phyloP scores from a whole-genome alignment of 1,284 basidiomycete genomes.

The Boletellus deceptivus region DNA sequence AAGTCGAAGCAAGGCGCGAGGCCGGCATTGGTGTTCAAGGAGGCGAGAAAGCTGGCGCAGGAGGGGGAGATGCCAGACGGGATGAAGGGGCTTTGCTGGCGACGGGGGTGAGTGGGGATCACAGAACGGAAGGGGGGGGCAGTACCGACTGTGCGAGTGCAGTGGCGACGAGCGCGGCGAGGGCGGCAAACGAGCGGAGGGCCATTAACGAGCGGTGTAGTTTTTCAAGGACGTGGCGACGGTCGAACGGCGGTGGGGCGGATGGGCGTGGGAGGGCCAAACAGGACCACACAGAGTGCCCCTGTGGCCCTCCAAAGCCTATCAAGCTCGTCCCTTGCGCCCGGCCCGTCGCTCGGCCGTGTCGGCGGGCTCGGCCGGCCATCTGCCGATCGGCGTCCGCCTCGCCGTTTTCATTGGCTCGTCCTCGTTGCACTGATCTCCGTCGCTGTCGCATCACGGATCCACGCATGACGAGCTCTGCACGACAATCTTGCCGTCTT shows the following conservation, averaged over 20 bases:
- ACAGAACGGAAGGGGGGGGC: too few relatives aligned
- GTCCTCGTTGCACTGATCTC: too few relatives aligned
- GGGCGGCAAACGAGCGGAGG: slow-evolving; percentile 24
- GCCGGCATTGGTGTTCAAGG: slow-evolving; percentile 59
- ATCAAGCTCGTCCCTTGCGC: not conserved
- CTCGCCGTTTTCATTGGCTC: too few relatives aligned
- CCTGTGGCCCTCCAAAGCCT: not conserved
- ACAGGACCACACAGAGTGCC: not conserved
- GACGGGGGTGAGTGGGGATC: slow-evolving; percentile 4
- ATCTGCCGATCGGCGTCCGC: too few relatives aligned
- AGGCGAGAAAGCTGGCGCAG: slow-evolving; percentile 62
- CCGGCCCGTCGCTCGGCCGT: too few relatives aligned
- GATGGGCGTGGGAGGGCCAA: not conserved
- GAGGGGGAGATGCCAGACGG: slow-evolving; percentile 58
- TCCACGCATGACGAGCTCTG: too few relatives aligned
- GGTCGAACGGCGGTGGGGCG: too few relatives aligned
- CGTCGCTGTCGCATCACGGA: too few relatives aligned
- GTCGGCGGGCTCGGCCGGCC: too few relatives aligned
- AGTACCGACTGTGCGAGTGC: slow-evolving; percentile 24
- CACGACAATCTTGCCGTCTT: too few relatives aligned
- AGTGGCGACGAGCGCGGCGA: slow-evolving; percentile 17
- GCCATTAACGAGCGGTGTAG: slow-evolving; percentile 18
- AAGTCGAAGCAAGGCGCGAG: slow-evolving; percentile 64
- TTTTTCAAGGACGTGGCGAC: slow-evolving; percentile 6
- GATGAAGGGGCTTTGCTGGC: slow-evolving; percentile 49